Evolutionary conservation across 2,329 filamentous ascomycete species (phyloP).

Genomic region (Fusarium cicatricum): DNA sequence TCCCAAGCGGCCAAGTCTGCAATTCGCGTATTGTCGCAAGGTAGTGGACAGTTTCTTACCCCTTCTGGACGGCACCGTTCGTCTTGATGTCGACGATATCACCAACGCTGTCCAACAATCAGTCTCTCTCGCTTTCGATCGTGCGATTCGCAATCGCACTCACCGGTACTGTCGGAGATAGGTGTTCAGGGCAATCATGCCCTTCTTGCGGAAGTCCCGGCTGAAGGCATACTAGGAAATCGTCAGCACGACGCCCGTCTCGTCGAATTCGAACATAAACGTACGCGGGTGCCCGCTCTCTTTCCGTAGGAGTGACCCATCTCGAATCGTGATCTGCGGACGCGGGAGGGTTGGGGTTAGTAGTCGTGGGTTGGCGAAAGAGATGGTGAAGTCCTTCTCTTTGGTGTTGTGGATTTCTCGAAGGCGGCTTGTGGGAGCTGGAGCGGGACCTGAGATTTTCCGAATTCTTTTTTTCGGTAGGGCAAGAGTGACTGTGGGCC

Average conservation of each 20-base stretch:
- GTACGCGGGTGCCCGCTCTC: slow-evolving; percentile 83
- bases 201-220: slow-evolving; percentile 93
- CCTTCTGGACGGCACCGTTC: slow-evolving; percentile 98
- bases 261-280: slow-evolving; percentile 49
- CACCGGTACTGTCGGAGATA: slow-evolving; percentile 94
- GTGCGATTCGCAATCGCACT: slow-evolving; percentile 27
- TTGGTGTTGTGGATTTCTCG: slow-evolving; percentile 49
- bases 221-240: slow-evolving; percentile 82
- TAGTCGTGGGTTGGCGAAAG: slow-evolving; percentile 54
- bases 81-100: slow-evolving; percentile 99
- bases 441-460: slow-evolving; percentile 49
- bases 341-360: slow-evolving; percentile 50
- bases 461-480: slow-evolving; percentile 48
- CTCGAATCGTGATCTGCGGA: slow-evolving; percentile 63
- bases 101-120: slow-evolving; percentile 75
- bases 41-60: slow-evolving; percentile 64
- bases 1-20: slow-evolving; percentile 22
- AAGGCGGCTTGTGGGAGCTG: slow-evolving; percentile 50
- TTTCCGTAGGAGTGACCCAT: slow-evolving; percentile 92
- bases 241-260: slow-evolving; percentile 44
- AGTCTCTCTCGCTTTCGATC: slow-evolving; percentile 44
- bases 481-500: slow-evolving; percentile 43
- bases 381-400: slow-evolving; percentile 46
- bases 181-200: slow-evolving; percentile 90
- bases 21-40: slow-evolving; percentile 29